A percentile compares a stretch with the other conserved stretches of the same genome.
Conservation (phyloP, 345 rosid species). For the Populus pruinosa region DNA sequence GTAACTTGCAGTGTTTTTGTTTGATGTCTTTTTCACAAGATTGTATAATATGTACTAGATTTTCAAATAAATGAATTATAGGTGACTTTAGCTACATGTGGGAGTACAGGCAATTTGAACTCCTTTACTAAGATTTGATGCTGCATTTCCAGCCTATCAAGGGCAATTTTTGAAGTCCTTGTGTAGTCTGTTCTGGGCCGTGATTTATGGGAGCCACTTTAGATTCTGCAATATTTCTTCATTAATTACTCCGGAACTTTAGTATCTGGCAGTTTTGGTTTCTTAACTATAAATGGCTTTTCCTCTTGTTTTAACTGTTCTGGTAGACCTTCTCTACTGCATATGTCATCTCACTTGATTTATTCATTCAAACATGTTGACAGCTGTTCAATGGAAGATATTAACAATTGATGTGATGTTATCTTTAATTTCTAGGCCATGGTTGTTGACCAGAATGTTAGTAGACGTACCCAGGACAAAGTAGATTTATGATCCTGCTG, state of each 20-base stretch:
- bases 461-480: background rate
- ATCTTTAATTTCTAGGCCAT: background rate
- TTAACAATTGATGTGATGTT: background rate
- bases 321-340: background rate
- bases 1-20: background rate
- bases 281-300: background rate
- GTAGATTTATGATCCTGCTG: background rate
- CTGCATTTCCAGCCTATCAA: background rate
- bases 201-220: background rate
- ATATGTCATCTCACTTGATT: background rate
- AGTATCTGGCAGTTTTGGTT: background rate
- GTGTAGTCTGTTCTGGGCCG: background rate
- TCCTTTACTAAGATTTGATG: background rate
- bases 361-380: background rate
- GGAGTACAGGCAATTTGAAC: background rate
- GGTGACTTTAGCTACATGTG: background rate
- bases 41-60: background rate
- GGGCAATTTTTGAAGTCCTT: slow-evolving; percentile 1
- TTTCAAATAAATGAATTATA: background rate
- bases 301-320: background rate
- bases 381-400: background rate
- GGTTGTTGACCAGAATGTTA: background rate
- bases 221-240: too few species aligned
- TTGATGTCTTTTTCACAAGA: background rate
- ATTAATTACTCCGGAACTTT: background rate